Evolutionary conservation across 805 yeast genomes (phyloP), one percentile per base, ranked within the genome.

Genomic region (Wickerhamiella sorbophila): DNA sequence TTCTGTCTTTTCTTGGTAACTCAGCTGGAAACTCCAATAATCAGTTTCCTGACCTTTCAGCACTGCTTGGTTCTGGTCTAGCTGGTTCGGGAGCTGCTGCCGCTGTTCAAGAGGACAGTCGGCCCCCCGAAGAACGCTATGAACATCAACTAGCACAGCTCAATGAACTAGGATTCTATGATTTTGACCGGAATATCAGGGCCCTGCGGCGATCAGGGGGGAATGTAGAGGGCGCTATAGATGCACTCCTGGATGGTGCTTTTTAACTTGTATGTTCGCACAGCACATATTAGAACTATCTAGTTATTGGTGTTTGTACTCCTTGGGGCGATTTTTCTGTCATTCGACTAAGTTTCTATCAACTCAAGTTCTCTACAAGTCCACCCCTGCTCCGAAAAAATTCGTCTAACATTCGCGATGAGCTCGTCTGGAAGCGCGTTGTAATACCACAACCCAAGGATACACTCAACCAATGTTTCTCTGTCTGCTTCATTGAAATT

Each of bases 121-220:
- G 86, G 56, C 88, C 87, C 1, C 87, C 88, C 15, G 91, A 81
- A 62, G 88, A 78, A 57, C 69, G 82, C 39, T 81, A 74, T 56
- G 87, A 77, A 56, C 49, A 68, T 2, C 91, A 79, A 57, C 62
- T 79, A 48, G 73, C 82, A 52, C 88, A 80, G 56, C 65, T 79
- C 53, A 82, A 79, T 56, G 88, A 81, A 54, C 78, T 81, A 72
- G 91, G 91, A 5, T 88, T 88, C 65, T 75, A 74, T 51, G 96
- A 88, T 51, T 88, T 88, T 57, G 97, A 88, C 51, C 72, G 83
- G 51, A 91, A 91, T 56, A 86, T 91, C 19, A 77, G 76, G 22
- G 97, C 97, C 1, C 70, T 91, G 53, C 76, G 96, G 65, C 76
- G 97, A 63, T 76, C 88, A 42, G 98, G 98, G 27, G 98, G 98